Conservation (phyloP, 306 rosid genomes). For the Cucumis hystrix region DNA sequence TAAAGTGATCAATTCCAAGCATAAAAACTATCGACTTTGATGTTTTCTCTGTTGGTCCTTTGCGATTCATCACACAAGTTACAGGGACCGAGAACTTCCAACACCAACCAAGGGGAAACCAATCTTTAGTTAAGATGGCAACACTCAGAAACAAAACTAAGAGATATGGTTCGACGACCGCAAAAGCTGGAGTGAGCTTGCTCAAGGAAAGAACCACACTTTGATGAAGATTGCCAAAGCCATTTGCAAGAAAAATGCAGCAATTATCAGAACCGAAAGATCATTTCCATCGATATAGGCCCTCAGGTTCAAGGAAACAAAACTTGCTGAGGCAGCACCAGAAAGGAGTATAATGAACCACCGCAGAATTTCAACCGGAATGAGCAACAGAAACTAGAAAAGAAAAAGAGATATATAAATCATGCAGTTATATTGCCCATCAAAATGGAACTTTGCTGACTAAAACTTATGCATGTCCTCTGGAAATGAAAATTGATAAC, state of each 20-base stretch:
- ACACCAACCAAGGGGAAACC: not conserved
- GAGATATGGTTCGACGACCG: conserved; percentile 3
- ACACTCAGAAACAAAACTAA: conserved; percentile 3
- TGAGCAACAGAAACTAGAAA: conserved; percentile 73
- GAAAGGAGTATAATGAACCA: conserved; percentile 59
- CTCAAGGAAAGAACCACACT: conserved; percentile 89
- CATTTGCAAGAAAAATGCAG: conserved; percentile 78
- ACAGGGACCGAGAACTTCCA: not conserved
- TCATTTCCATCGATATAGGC: conserved; percentile 39
- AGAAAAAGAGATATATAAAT: not conserved
- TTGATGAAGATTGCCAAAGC: conserved; percentile 86
- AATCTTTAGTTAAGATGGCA: not conserved
- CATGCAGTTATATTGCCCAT: not conserved
- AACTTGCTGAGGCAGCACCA: conserved; percentile 78
- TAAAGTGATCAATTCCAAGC: not conserved
- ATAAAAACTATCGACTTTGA: not conserved
- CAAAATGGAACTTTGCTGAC: not conserved
- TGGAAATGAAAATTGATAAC: not conserved
- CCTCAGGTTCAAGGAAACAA: conserved; percentile 69
- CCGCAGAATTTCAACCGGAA: conserved; percentile 73
- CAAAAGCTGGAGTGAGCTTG: conserved; percentile 3
- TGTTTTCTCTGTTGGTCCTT: not conserved
- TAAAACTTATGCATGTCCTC: not conserved
- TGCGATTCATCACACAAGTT: not conserved
- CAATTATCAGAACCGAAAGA: conserved; percentile 38